phyloP scores from a whole-genome alignment of 805 yeast species.

The Saturnispora saitoi region DNA sequence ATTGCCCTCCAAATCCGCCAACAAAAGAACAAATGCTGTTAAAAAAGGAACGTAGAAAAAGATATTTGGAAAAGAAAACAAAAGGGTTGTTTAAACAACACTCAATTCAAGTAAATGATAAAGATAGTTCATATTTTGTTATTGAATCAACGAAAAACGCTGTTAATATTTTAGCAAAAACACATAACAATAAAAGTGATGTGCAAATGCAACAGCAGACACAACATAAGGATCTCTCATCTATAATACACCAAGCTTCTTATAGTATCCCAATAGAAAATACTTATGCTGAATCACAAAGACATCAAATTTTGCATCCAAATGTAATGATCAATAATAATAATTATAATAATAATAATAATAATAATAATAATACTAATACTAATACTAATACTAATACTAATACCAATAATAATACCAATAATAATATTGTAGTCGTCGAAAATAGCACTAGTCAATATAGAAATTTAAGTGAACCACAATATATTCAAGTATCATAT shows the following conservation, averaged over 20 bases:
- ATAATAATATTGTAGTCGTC: background rate
- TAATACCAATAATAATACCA: background rate
- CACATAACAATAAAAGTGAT: background rate
- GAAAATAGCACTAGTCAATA: background rate
- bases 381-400: background rate
- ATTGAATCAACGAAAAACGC: background rate
- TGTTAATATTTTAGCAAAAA: background rate
- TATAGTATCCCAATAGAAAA: background rate
- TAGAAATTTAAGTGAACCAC: background rate
- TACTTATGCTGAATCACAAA: background rate
- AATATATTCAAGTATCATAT: background rate
- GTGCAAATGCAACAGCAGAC: background rate
- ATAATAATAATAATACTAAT: background rate
- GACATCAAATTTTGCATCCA: background rate
- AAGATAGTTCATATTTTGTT: background rate
- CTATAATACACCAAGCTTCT: background rate
- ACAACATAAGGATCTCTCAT: background rate
- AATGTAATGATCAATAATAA: background rate
- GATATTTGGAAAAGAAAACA: slow-evolving; percentile 10
- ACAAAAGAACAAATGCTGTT: slow-evolving; percentile 14
- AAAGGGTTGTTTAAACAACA: slow-evolving; percentile 3
- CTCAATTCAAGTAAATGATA: background rate
- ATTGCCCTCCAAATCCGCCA: slow-evolving; percentile 20
- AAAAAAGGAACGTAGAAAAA: slow-evolving; percentile 14
- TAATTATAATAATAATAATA: background rate